A percentile compares a stretch with the other conserved stretches of the same genome.
phyloP scores from a whole-genome alignment of 1,284 basidiomycete species.

The Leccinum variabile region DNA sequence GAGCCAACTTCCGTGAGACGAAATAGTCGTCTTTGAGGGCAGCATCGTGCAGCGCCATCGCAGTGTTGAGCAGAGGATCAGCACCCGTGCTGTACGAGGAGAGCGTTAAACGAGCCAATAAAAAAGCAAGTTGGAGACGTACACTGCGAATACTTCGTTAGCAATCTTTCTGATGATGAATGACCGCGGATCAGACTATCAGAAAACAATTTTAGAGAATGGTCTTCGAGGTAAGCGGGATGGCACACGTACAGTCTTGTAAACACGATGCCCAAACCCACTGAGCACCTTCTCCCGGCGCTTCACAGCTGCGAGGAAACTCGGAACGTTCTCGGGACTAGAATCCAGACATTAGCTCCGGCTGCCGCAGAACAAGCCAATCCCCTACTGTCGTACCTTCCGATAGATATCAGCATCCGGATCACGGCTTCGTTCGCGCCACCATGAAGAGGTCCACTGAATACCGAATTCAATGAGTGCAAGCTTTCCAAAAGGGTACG shows the following conservation, averaged over 20 bases:
- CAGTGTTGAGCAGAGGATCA: conserved; percentile 81
- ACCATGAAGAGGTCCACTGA: conserved; percentile 79
- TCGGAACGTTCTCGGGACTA: conserved; percentile 81
- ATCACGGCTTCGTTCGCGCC: conserved; percentile 90
- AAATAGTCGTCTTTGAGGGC: conserved; percentile 90
- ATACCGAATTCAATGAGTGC: conserved; percentile 6
- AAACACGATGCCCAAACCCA: conserved; percentile 84
- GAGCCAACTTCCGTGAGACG: conserved; percentile 69
- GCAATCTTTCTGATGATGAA: conserved; percentile 87
- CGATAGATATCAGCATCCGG: conserved; percentile 85
- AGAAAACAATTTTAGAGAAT: conserved; percentile 5
- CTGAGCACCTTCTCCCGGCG: conserved; percentile 81
- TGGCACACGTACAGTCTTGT: conserved; percentile 67
- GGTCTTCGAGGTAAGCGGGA: background rate
- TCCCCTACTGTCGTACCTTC: conserved; percentile 52
- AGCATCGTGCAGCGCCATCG: conserved; percentile 83
- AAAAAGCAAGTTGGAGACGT: conserved; percentile 11
- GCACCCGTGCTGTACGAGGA: conserved; percentile 62
- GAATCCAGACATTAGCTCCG: conserved; percentile 7
- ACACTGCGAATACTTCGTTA: conserved; percentile 86
- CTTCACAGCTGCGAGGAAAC: conserved; percentile 83
- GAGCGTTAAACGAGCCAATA: background rate
- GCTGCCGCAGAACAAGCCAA: background rate
- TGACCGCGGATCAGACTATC: conserved; percentile 80
- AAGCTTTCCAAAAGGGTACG: background rate